Conservation (phyloP, 441 rosid genomes). For the Macaranga tanarius region DNA sequence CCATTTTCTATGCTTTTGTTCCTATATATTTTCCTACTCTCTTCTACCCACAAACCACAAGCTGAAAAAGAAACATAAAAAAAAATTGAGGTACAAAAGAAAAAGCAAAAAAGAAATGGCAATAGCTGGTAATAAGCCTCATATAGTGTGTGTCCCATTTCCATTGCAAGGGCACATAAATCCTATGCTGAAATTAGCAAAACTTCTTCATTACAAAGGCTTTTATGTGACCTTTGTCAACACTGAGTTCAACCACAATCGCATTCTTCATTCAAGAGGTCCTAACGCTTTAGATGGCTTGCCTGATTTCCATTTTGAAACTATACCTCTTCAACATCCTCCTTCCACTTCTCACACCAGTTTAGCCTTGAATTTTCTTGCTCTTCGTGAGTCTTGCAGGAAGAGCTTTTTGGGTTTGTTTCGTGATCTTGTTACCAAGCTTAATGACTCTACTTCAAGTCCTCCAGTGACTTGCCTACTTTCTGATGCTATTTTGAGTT, state of each 20-base stretch:
- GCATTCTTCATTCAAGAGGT: conserved; percentile 24
- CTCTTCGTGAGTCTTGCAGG: conserved; percentile 12
- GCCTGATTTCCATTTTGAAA: conserved; percentile 23
- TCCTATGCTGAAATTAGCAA: conserved; percentile 34
- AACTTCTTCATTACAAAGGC: conserved; percentile 33
- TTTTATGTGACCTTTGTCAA: conserved; percentile 34
- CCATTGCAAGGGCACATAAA: conserved; percentile 35
- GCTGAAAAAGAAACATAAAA: neutral
- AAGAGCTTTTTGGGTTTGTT: neutral
- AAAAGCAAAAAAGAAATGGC: neutral
- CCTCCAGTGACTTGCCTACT: conserved; percentile 21
- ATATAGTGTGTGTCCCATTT: conserved; percentile 32
- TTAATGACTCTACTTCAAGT: conserved; percentile 5
- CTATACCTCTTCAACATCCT: conserved; percentile 26
- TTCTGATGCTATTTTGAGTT: conserved; percentile 20
- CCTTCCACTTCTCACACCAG: conserved; percentile 20
- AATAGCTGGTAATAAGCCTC: conserved; percentile 23
- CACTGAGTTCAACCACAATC: conserved; percentile 28
- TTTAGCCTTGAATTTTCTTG: conserved; percentile 13
- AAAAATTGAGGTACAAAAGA: neutral
- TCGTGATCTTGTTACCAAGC: conserved; percentile 12
- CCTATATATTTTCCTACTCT: neutral
- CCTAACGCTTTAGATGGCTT: conserved; percentile 21
- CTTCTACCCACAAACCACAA: neutral
- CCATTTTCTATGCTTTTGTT: neutral